Percentiles rank a stretch among this genome's conserved stretches.
Conservation (phyloP, 129 eudicot genomes). For the Flaveria trinervia region DNA sequence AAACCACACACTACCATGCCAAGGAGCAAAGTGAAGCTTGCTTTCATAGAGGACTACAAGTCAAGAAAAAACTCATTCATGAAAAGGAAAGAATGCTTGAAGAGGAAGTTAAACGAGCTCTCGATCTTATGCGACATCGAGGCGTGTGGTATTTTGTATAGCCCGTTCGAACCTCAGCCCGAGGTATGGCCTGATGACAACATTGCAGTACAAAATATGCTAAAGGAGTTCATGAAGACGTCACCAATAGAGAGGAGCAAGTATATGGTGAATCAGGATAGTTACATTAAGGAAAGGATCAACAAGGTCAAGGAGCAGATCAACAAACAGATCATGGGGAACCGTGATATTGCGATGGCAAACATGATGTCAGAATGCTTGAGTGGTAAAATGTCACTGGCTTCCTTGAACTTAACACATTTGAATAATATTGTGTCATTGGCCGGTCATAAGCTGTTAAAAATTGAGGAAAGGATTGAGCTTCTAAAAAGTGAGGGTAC, state of each 20-base stretch:
- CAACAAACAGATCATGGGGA: constrained; percentile 11
- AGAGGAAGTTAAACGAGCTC: constrained; percentile 39
- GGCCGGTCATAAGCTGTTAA: constrained; percentile 28
- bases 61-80: constrained; percentile 34
- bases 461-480: constrained; percentile 30
- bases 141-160: constrained; percentile 42
- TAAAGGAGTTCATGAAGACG: constrained; percentile 13
- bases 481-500: constrained; percentile 10
- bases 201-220: constrained; percentile 18
- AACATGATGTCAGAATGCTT: constrained; percentile 31
- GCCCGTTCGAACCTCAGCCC: constrained; percentile 11
- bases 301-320: constrained; percentile 22
- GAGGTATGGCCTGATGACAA: constrained; percentile 40
- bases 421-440: constrained; percentile 2
- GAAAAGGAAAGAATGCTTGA: constrained; percentile 38
- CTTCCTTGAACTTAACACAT: background rate
- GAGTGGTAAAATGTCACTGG: background rate
- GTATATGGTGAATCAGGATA: constrained; percentile 32
- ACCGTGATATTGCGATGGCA: background rate
- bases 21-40: constrained; percentile 33
- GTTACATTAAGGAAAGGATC: constrained; percentile 24
- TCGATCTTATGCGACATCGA: constrained; percentile 39
- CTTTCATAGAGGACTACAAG: constrained; percentile 20
- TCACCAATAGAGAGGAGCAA: constrained; percentile 21
- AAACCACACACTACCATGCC: constrained; percentile 32